Conservation (phyloP, 495 filamentous ascomycete genomes). For the Podospora appendiculata region DNA sequence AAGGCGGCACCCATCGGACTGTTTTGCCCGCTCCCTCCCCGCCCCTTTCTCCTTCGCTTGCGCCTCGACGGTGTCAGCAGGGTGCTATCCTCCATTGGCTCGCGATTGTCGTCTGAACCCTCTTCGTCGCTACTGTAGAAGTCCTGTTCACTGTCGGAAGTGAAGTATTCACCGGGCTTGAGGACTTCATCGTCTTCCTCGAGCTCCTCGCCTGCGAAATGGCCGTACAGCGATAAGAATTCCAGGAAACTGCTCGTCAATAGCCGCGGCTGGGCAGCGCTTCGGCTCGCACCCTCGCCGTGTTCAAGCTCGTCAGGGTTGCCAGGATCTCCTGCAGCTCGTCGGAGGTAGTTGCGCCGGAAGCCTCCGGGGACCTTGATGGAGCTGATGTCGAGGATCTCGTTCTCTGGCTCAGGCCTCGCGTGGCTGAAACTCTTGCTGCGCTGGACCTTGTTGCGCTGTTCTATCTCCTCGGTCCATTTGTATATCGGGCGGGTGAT, state of each 20-base stretch:
- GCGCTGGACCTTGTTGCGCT: constrained; percentile 51
- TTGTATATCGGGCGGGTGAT: constrained; percentile 90
- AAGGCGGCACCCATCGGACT: constrained; percentile 66
- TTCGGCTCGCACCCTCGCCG: constrained; percentile 25
- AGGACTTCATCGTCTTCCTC: constrained; percentile 92
- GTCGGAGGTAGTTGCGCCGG: constrained; percentile 74
- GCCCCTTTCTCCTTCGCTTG: constrained; percentile 63
- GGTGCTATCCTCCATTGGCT: constrained; percentile 73
- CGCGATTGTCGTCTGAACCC: constrained; percentile 54
- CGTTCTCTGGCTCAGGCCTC: constrained; percentile 67
- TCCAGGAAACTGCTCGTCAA: constrained; percentile 91
- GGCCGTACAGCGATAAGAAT: constrained; percentile 88
- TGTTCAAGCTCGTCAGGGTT: constrained; percentile 37
- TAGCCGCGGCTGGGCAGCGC: constrained; percentile 47
- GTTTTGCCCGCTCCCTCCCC: constrained; percentile 62
- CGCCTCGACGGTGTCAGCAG: constrained; percentile 66
- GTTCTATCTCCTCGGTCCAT: constrained; percentile 78
- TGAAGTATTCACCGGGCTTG: constrained; percentile 77
- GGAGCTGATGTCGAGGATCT: constrained; percentile 70
- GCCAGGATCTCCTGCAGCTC: constrained; percentile 50
- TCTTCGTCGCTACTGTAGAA: constrained; percentile 33
- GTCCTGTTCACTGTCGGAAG: constrained; percentile 52
- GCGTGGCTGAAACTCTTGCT: constrained; percentile 79
- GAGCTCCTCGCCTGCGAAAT: constrained; percentile 93
- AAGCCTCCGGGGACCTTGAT: constrained; percentile 94